phyloP scores from a whole-genome alignment of 495 filamentous ascomycete species.

The Xylaria nigripes region DNA sequence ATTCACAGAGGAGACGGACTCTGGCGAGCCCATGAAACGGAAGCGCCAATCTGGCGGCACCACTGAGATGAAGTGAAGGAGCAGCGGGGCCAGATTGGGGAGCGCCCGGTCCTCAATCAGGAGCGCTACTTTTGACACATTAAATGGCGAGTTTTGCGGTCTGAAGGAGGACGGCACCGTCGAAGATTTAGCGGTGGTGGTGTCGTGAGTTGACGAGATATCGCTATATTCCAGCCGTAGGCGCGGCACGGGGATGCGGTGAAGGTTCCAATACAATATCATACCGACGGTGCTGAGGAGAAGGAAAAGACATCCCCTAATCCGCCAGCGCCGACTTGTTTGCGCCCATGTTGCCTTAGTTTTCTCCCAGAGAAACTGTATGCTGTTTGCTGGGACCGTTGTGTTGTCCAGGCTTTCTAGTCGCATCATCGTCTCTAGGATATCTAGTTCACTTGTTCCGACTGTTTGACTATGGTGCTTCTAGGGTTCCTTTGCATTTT shows the following conservation, averaged over 20 bases:
- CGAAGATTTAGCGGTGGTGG: background rate
- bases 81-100: constrained; percentile 36
- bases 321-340: background rate
- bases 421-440: background rate
- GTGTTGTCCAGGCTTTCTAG: background rate
- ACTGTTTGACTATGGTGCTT: background rate
- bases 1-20: constrained; percentile 33
- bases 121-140: constrained; percentile 42
- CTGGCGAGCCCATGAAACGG: constrained; percentile 40
- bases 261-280: background rate
- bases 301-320: background rate
- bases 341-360: background rate
- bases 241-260: background rate
- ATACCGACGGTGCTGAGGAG: background rate
- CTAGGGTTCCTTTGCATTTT: background rate
- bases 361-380: background rate
- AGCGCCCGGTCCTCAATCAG: constrained; percentile 41
- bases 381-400: background rate
- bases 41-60: constrained; percentile 49
- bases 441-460: background rate
- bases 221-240: constrained; percentile 2
- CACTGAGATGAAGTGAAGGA: constrained; percentile 44
- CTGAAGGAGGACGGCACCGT: background rate
- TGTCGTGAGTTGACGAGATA: background rate
- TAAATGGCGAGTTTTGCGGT: constrained; percentile 24